These are phyloP conservation scores for Arthrobotrys musiformis DNA, from an alignment of 2,329 filamentous ascomycete genomes.

Conservation along the genomic window DNA sequence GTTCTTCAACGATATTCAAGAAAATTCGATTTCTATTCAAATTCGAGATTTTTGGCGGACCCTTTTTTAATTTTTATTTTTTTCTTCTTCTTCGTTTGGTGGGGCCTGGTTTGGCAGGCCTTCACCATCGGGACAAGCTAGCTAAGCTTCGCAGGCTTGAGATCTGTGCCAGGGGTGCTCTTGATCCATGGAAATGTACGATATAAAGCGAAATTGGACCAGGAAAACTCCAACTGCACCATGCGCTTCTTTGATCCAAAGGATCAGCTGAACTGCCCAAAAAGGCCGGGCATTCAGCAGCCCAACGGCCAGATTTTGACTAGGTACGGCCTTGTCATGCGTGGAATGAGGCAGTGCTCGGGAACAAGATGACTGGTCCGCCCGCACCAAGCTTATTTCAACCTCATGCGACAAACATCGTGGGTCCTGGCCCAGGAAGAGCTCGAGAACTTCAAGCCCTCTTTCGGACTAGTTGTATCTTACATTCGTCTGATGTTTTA, in stretches of 20 bases:
- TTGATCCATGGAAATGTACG: slow-evolving; percentile 35
- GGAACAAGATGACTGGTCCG: slow-evolving; percentile 51
- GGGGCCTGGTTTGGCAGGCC: slow-evolving; percentile 9
- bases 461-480: slow-evolving; percentile 29
- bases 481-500: slow-evolving; percentile 41
- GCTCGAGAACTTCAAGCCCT: slow-evolving; percentile 24
- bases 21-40: background rate
- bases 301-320: slow-evolving; percentile 39
- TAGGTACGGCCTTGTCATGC: slow-evolving; percentile 52
- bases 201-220: slow-evolving; percentile 37
- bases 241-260: slow-evolving; percentile 30
- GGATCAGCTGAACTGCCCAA: slow-evolving; percentile 46
- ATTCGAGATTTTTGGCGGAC: background rate
- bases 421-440: slow-evolving; percentile 30
- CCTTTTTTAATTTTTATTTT: background rate
- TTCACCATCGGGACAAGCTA: slow-evolving; percentile 5
- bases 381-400: slow-evolving; percentile 56
- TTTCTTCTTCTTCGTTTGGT: slow-evolving; percentile 8
- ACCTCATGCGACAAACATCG: slow-evolving; percentile 55
- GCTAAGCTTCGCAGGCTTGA: slow-evolving; percentile 18
- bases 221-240: slow-evolving; percentile 36
- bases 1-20: background rate
- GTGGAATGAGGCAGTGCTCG: slow-evolving; percentile 55
- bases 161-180: slow-evolving; percentile 14
- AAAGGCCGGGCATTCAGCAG: slow-evolving; percentile 25